Evolutionary conservation across 164 flowering plant genomes (phyloP).

Genomic region (Piper betle): DNA sequence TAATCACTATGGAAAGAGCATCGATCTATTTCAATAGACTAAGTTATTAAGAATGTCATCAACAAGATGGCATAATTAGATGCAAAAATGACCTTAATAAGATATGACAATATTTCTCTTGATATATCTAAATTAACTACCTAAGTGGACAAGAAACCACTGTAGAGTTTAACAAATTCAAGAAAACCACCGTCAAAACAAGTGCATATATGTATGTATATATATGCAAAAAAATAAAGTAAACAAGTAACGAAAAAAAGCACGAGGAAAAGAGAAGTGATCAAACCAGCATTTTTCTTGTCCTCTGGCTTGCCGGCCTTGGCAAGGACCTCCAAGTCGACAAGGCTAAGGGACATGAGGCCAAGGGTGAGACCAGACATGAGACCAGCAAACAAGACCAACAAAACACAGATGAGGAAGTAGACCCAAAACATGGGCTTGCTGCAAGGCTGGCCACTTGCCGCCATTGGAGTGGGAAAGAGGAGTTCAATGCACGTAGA

Average conservation of each 20-base stretch:
- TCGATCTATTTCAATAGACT: too few species aligned
- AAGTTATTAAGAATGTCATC: too few species aligned
- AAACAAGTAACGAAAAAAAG: neutral
- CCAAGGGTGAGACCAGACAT: constrained; percentile 64
- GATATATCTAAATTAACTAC: too few species aligned
- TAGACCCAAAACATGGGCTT: constrained; percentile 41
- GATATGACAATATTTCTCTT: too few species aligned
- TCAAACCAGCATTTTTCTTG: constrained; percentile 35
- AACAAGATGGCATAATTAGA: too few species aligned
- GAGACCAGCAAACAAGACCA: constrained; percentile 47
- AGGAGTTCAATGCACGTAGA: neutral
- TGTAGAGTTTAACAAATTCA: too few species aligned
- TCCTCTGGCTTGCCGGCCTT: constrained; percentile 47
- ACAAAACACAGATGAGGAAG: constrained; percentile 17
- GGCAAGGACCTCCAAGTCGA: constrained; percentile 52
- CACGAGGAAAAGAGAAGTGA: neutral
- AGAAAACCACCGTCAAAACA: too few species aligned
- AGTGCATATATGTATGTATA: too few species aligned
- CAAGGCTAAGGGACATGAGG: constrained; percentile 50
- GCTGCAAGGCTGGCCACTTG: constrained; percentile 41
- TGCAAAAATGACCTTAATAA: too few species aligned
- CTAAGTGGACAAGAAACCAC: too few species aligned
- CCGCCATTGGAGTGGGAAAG: constrained; percentile 19
- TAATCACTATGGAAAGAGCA: neutral
- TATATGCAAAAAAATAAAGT: neutral